Conservation (phyloP, 306 rosid species). For the Boehmeria nivea region DNA sequence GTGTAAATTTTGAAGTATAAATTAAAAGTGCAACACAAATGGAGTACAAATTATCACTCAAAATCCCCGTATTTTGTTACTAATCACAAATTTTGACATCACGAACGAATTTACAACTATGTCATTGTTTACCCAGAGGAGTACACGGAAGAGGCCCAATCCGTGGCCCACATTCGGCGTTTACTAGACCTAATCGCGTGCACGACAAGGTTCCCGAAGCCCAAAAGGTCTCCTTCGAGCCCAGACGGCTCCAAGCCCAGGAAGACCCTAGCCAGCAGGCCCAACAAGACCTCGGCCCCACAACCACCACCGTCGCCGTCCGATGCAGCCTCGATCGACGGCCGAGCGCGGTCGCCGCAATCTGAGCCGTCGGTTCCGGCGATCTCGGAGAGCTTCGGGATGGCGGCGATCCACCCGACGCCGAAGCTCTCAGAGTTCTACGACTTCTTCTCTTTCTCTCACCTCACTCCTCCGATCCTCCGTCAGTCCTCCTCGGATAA, state of each 20-base stretch:
- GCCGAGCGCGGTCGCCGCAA: slow-evolving; percentile 31
- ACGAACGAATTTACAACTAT: neutral
- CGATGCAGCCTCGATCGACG: slow-evolving; percentile 25
- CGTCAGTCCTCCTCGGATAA: slow-evolving; percentile 39
- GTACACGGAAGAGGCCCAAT: slow-evolving; percentile 47
- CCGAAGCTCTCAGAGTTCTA: slow-evolving; percentile 90
- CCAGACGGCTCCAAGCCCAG: slow-evolving; percentile 66
- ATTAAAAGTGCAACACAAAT: too few relatives aligned
- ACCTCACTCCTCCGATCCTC: slow-evolving; percentile 64
- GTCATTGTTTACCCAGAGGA: slow-evolving; percentile 40
- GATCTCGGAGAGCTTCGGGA: slow-evolving; percentile 67
- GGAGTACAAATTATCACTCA: too few relatives aligned
- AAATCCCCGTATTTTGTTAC: too few relatives aligned
- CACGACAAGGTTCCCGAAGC: slow-evolving; percentile 63
- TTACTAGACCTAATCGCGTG: slow-evolving; percentile 74
- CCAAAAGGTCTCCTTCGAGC: slow-evolving; percentile 39
- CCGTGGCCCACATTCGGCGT: slow-evolving; percentile 67
- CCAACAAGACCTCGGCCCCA: slow-evolving; percentile 30
- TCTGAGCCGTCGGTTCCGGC: slow-evolving; percentile 37
- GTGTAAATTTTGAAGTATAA: too few relatives aligned
- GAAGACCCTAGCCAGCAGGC: slow-evolving; percentile 33
- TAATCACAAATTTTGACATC: neutral
- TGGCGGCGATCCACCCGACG: slow-evolving; percentile 86
- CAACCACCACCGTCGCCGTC: slow-evolving; percentile 43
- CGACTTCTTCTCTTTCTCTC: slow-evolving; percentile 79